These are phyloP conservation scores for Rosa lucieae DNA, from an alignment of 306 rosid species.

Conservation along the genomic window DNA sequence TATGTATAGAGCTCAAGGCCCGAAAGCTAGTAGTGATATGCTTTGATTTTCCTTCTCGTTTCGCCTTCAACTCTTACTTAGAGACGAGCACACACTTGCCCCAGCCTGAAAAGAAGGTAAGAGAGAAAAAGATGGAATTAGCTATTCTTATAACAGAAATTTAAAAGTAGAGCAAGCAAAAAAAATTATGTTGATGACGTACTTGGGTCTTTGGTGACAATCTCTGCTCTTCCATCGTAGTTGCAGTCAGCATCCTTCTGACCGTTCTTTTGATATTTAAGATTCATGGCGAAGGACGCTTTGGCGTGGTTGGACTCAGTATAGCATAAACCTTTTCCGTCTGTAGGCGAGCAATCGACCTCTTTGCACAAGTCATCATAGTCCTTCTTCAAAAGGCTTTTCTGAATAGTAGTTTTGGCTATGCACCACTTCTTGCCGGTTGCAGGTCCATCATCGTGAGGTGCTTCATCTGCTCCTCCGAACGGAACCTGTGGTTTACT, in stretches of 20 bases:
- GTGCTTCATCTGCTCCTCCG: not conserved
- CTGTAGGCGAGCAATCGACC: not conserved
- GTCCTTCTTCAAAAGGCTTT: not conserved
- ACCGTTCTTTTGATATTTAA: not conserved
- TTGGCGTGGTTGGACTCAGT: not conserved
- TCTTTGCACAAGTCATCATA: not conserved
- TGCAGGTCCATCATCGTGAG: not conserved
- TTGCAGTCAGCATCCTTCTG: not conserved
- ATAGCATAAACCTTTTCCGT: not conserved
- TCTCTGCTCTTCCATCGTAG: not conserved
- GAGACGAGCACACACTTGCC: not conserved
- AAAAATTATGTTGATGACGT: not conserved
- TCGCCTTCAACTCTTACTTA: not conserved
- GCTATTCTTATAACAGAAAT: not conserved
- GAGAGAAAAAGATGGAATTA: not conserved
- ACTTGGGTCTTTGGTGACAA: not conserved
- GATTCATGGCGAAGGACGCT: slow-evolving; percentile 2
- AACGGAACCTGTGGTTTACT: not conserved
- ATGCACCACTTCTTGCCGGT: not conserved
- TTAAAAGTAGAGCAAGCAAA: not conserved
- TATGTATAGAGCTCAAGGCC: not conserved
- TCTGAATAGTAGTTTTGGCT: not conserved
- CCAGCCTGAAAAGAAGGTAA: not conserved
- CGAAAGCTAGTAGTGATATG: not conserved
- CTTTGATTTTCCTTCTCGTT: not conserved